Evolutionary conservation across 305 asterid genomes (phyloP).

Genomic region (Salvia sclarea): DNA sequence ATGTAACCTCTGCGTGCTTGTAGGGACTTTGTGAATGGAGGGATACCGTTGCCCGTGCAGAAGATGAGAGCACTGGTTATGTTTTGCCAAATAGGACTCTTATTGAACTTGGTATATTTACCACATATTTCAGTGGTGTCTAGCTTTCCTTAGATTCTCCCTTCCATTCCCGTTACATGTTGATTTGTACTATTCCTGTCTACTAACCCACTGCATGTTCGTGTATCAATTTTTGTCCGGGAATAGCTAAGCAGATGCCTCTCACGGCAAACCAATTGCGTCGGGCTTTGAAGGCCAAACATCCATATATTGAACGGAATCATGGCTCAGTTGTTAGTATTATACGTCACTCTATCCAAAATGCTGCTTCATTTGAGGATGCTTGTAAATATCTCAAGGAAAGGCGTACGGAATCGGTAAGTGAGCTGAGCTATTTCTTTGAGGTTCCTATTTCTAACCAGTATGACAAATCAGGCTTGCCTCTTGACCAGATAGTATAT

Average conservation of each 20-base stretch:
- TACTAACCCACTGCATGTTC: constrained; percentile 25
- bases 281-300: constrained; percentile 69
- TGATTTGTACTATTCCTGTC: constrained; percentile 21
- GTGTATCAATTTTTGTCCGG: constrained; percentile 15
- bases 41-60: constrained; percentile 94
- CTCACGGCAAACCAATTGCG: constrained; percentile 62
- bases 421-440: constrained; percentile 28
- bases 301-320: constrained; percentile 79
- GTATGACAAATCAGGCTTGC: neutral
- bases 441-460: constrained; percentile 7
- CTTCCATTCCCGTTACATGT: neutral
- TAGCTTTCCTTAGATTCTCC: constrained; percentile 26
- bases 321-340: constrained; percentile 74
- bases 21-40: constrained; percentile 98
- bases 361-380: constrained; percentile 76
- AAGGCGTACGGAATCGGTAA: constrained; percentile 60
- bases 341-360: constrained; percentile 78
- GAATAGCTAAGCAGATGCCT: constrained; percentile 93
- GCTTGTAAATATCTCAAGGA: constrained; percentile 63
- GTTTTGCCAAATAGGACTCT: constrained; percentile 87
- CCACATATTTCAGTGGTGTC: constrained; percentile 25
- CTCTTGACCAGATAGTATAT: neutral
- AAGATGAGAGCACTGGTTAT: constrained; percentile 99
- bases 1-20: constrained; percentile 27
- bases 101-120: constrained; percentile 75